Evolutionary conservation across 345 rosid genomes (phyloP).

Genomic region (Euclidium syriacum): DNA sequence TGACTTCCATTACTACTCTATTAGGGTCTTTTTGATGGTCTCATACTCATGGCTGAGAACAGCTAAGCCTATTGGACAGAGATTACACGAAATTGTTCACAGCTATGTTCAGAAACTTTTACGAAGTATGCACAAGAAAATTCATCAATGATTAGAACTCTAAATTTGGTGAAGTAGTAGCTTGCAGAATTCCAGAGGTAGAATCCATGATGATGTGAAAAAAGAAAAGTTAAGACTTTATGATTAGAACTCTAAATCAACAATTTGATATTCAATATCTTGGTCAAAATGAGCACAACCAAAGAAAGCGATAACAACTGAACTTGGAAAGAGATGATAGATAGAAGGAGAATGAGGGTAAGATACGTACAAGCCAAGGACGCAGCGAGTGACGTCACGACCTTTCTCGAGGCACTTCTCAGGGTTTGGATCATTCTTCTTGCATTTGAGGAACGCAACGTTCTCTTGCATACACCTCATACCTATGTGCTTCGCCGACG

Average conservation of each 20-base stretch:
- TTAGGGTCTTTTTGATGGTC: neutral
- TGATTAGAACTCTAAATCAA: neutral
- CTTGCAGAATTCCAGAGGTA: no score
- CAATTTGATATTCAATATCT: neutral
- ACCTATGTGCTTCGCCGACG: conserved; percentile 83
- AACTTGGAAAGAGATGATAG: neutral
- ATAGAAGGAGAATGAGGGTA: neutral
- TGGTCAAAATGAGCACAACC: neutral
- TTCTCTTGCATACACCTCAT: conserved; percentile 65
- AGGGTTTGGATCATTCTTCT: conserved; percentile 95
- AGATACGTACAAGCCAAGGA: conserved; percentile 67
- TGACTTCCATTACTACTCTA: neutral
- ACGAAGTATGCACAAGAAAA: neutral
- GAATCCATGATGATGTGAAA: no score
- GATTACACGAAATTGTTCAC: neutral
- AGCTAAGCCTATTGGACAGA: neutral
- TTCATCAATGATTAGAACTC: neutral
- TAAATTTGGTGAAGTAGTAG: neutral
- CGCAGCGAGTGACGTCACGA: conserved; percentile 91
- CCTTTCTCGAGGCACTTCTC: conserved; percentile 98
- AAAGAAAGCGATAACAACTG: neutral
- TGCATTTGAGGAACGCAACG: conserved; percentile 87
- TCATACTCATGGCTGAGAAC: neutral
- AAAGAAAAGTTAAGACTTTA: no score
- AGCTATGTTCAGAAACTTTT: neutral